phyloP scores from a whole-genome alignment of 257 asterid genomes.

The Vinca minor region DNA sequence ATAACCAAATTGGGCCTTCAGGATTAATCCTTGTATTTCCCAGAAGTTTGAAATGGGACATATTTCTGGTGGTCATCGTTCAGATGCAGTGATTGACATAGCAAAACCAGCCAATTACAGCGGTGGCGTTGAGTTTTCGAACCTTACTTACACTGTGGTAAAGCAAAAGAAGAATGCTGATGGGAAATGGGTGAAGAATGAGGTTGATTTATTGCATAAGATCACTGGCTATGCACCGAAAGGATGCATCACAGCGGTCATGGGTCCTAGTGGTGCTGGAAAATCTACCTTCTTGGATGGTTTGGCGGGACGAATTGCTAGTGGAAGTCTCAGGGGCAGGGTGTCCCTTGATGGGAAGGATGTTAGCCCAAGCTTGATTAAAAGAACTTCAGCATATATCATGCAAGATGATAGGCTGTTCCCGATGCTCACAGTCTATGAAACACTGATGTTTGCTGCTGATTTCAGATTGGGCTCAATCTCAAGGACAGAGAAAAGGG shows the following conservation, averaged over 20 bases:
- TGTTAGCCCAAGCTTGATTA: conserved; percentile 25
- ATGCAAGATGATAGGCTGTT: conserved; percentile 56
- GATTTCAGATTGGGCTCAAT: conserved; percentile 57
- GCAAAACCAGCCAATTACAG: conserved; percentile 39
- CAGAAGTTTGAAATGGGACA: conserved; percentile 20
- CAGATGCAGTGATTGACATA: conserved; percentile 41
- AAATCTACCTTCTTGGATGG: conserved; percentile 74
- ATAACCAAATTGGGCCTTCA: conserved; percentile 5
- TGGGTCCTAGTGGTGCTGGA: conserved; percentile 96
- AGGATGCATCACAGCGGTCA: conserved; percentile 73
- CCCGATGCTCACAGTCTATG: conserved; percentile 77
- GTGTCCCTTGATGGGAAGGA: conserved; percentile 52
- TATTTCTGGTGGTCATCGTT: conserved; percentile 19
- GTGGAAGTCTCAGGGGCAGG: conserved; percentile 62
- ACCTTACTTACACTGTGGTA: conserved; percentile 51
- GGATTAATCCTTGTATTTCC: not conserved
- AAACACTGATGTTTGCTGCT: conserved; percentile 80
- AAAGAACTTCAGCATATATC: conserved; percentile 32
- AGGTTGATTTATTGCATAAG: conserved; percentile 50
- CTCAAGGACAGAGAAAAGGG: conserved; percentile 37
- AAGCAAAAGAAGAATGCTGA: conserved; percentile 37
- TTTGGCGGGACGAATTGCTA: conserved; percentile 70
- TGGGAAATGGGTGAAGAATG: conserved; percentile 57
- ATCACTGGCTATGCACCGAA: conserved; percentile 75
- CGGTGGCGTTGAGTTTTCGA: conserved; percentile 53